Evolutionary conservation across 169 alveolate species (phyloP).

Genomic region (Amoebophrya sp.): DNA sequence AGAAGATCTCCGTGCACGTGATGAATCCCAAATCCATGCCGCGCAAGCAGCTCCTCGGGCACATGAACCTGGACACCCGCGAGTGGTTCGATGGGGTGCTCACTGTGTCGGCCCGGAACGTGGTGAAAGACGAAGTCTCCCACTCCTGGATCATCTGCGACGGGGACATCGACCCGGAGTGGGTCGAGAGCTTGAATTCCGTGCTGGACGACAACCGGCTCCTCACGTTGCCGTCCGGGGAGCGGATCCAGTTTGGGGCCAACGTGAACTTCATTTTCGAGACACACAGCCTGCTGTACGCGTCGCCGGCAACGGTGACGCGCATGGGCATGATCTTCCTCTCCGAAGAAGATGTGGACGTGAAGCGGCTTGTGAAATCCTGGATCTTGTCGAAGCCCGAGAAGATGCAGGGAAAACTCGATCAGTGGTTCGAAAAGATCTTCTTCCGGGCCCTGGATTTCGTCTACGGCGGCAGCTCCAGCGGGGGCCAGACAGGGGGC

Average conservation of each 20-base stretch:
- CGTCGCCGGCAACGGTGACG: conserved; percentile 90
- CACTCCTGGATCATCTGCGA: conserved; percentile 82
- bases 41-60: conserved; percentile 70
- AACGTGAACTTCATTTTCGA: conserved; percentile 64
- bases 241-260: conserved; percentile 62
- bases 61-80: conserved; percentile 79
- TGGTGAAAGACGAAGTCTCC: conserved; percentile 41
- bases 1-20: not conserved
- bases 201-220: conserved; percentile 96
- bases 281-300: conserved; percentile 60
- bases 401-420: conserved; percentile 43
- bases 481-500: not conserved
- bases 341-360: conserved; percentile 75
- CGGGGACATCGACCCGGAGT: conserved; percentile 91
- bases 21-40: conserved; percentile 86
- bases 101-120: conserved; percentile 72
- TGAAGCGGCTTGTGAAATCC: conserved; percentile 51
- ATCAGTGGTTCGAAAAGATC: conserved; percentile 60
- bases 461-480: conserved; percentile 6
- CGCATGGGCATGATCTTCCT: conserved; percentile 73
- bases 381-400: conserved; percentile 64
- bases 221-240: conserved; percentile 93
- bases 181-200: conserved; percentile 89
- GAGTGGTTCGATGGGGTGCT: conserved; percentile 85
- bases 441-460: conserved; percentile 51